Percentiles rank a stretch among this genome's conserved stretches.
phyloP scores from a whole-genome alignment of 345 rosid species.

The Aquilaria sinensis region DNA sequence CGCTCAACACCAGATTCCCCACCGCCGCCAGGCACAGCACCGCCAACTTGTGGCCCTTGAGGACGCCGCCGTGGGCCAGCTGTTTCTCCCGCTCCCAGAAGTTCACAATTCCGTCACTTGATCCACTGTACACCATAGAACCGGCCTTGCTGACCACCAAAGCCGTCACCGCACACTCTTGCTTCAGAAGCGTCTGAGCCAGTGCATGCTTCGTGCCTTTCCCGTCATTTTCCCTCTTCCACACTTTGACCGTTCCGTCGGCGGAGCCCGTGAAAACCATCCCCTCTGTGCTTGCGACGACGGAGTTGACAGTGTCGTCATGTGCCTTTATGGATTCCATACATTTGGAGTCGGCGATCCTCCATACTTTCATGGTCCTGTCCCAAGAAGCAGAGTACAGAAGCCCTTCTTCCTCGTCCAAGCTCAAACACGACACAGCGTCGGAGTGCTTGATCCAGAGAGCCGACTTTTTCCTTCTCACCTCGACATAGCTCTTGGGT shows the following conservation, averaged over 20 bases:
- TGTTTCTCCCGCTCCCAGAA: slow-evolving; percentile 44
- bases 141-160: slow-evolving; percentile 46
- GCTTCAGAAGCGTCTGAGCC: slow-evolving; percentile 25
- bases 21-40: slow-evolving; percentile 75
- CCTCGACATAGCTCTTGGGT: slow-evolving; percentile 81
- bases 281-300: slow-evolving; percentile 44
- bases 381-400: slow-evolving; percentile 95
- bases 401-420: slow-evolving; percentile 55
- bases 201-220: slow-evolving; percentile 55
- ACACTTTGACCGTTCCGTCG: slow-evolving; percentile 85
- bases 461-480: slow-evolving; percentile 49
- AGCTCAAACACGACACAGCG: slow-evolving; percentile 76
- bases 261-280: slow-evolving; percentile 85
- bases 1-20: slow-evolving; percentile 75
- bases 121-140: slow-evolving; percentile 63
- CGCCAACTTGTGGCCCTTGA: slow-evolving; percentile 85
- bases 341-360: slow-evolving; percentile 79
- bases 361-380: slow-evolving; percentile 85
- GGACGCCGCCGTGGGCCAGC: slow-evolving; percentile 55
- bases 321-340: slow-evolving; percentile 78
- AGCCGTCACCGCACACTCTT: slow-evolving; percentile 58
- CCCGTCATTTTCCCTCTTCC: slow-evolving; percentile 58
- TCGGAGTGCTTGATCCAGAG: slow-evolving; percentile 96
- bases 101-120: slow-evolving; percentile 87
- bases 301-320: slow-evolving; percentile 87